A percentile compares a stretch with the other conserved stretches of the same genome.
phyloP scores from a whole-genome alignment of 2,329 filamentous ascomycete species.

The Hymenoscyphus repandus region DNA sequence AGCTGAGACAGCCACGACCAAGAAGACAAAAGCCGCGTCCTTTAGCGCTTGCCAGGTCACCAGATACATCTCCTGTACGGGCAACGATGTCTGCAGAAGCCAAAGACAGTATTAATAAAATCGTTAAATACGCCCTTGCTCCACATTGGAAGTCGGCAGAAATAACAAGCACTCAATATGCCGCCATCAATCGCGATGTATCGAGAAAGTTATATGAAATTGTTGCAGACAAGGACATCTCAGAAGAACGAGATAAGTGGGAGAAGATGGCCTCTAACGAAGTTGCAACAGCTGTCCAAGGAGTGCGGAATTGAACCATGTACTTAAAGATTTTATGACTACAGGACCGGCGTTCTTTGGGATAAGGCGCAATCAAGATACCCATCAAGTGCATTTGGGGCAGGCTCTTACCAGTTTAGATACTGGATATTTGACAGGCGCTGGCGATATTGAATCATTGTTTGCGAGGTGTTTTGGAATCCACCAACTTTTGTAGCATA shows the following conservation, averaged over 20 bases:
- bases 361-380: slow-evolving; percentile 22
- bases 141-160: slow-evolving; percentile 71
- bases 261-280: slow-evolving; percentile 73
- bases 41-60: slow-evolving; percentile 25
- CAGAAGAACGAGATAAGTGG: slow-evolving; percentile 65
- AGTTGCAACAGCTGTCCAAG: slow-evolving; percentile 68
- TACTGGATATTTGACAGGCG: slow-evolving; percentile 14
- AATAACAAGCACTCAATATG: slow-evolving; percentile 85
- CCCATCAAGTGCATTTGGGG: slow-evolving; percentile 14
- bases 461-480: background rate
- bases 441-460: slow-evolving; percentile 7
- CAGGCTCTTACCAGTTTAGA: background rate
- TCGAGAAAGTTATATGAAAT: slow-evolving; percentile 83
- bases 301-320: slow-evolving; percentile 41
- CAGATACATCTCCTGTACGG: slow-evolving; percentile 64
- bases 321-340: slow-evolving; percentile 14
- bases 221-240: slow-evolving; percentile 34
- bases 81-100: slow-evolving; percentile 67
- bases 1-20: slow-evolving; percentile 29
- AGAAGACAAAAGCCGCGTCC: slow-evolving; percentile 29
- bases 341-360: slow-evolving; percentile 18
- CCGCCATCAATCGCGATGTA: slow-evolving; percentile 82
- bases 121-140: slow-evolving; percentile 78
- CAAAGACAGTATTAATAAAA: slow-evolving; percentile 82
- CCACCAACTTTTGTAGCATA: background rate